Percentiles rank a stretch among this genome's conserved stretches.
These are phyloP conservation scores for Lactuca saligna DNA, from an alignment of 129 eudicot species.

Conservation along the genomic window DNA sequence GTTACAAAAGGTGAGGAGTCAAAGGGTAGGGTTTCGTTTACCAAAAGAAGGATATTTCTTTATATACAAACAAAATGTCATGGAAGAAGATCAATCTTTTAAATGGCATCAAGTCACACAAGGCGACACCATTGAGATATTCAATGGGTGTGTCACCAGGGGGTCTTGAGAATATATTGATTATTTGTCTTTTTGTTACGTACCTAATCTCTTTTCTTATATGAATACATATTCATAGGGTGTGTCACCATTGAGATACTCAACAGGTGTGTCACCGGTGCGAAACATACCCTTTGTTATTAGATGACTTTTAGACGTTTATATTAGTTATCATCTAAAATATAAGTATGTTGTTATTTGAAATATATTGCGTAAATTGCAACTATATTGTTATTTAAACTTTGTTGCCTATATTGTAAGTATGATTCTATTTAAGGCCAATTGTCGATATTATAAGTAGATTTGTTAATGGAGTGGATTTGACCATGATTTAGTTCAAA, in stretches of 20 bases:
- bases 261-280: slow-evolving; percentile 65
- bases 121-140: slow-evolving; percentile 71
- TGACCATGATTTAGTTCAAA: no score
- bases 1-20: slow-evolving; percentile 38
- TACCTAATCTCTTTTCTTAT: neutral
- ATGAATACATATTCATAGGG: no score
- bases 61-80: slow-evolving; percentile 66
- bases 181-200: neutral
- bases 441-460: no score
- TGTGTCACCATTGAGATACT: slow-evolving; percentile 64
- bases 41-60: slow-evolving; percentile 78
- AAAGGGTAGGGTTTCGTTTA: slow-evolving; percentile 38
- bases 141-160: slow-evolving; percentile 65
- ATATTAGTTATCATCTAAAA: no score
- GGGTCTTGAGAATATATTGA: slow-evolving; percentile 38
- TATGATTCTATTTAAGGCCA: no score
- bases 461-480: no score
- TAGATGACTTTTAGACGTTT: no score
- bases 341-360: no score
- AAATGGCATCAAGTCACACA: slow-evolving; percentile 63
- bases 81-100: slow-evolving; percentile 74
- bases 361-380: no score
- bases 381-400: no score
- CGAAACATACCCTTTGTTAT: no score
- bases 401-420: no score